Conservation (phyloP, 2,329 filamentous ascomycete genomes). For the Verticillium nonalfalfae region DNA sequence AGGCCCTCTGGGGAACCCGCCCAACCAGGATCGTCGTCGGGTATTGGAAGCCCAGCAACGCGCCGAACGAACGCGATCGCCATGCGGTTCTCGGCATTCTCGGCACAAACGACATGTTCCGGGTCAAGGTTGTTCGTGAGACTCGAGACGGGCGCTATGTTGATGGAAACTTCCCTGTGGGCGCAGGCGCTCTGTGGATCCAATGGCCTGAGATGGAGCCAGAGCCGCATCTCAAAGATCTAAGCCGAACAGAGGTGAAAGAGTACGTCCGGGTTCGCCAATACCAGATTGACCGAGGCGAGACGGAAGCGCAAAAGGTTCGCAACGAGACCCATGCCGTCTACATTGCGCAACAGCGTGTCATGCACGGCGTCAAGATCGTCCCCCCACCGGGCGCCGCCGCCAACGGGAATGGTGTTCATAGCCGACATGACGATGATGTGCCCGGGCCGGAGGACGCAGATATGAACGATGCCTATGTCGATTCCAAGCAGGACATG, state of each 20-base stretch:
- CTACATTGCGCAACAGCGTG: slow-evolving; percentile 40
- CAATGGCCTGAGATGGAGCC: slow-evolving; percentile 56
- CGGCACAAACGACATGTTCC: slow-evolving; percentile 57
- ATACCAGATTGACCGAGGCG: slow-evolving; percentile 48
- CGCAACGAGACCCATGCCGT: slow-evolving; percentile 48
- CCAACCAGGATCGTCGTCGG: slow-evolving; percentile 54
- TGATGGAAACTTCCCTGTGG: slow-evolving; percentile 53
- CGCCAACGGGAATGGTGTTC: neutral
- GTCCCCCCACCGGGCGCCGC: slow-evolving; percentile 6
- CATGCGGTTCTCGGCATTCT: slow-evolving; percentile 59
- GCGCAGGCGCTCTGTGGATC: slow-evolving; percentile 57
- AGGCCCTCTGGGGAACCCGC: slow-evolving; percentile 43
- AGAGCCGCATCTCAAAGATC: slow-evolving; percentile 44
- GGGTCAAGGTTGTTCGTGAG: slow-evolving; percentile 54
- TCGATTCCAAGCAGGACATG: neutral
- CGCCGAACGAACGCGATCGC: slow-evolving; percentile 38
- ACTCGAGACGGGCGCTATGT: slow-evolving; percentile 54
- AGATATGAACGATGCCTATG: neutral
- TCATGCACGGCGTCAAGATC: slow-evolving; percentile 22
- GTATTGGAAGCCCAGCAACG: slow-evolving; percentile 51
- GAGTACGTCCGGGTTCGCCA: slow-evolving; percentile 59
- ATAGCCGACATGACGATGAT: neutral
- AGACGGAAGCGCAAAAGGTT: slow-evolving; percentile 37
- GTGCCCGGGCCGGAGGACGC: neutral
- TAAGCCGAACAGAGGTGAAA: slow-evolving; percentile 52